These are phyloP conservation scores for Claviceps citrina DNA, from an alignment of 2,329 filamentous ascomycete genomes.

Conservation along the genomic window DNA sequence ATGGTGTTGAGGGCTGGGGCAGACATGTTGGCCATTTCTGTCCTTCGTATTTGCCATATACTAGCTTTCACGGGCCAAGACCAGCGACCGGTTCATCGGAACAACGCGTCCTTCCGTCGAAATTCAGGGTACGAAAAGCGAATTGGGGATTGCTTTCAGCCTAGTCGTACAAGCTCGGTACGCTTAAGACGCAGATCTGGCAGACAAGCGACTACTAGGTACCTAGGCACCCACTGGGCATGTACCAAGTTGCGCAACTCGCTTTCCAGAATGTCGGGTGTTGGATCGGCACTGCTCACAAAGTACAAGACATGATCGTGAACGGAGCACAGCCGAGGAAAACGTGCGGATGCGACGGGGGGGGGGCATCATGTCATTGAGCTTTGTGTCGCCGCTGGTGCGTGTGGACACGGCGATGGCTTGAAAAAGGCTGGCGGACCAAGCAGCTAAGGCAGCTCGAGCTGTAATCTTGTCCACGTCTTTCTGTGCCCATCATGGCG, in stretches of 20 bases:
- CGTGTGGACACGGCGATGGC: background rate
- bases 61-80: background rate
- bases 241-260: background rate
- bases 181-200: too few species aligned
- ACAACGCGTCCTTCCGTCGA: too few species aligned
- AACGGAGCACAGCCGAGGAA: background rate
- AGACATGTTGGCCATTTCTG: background rate
- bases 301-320: background rate
- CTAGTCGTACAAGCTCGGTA: too few species aligned
- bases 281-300: background rate
- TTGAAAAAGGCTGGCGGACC: background rate
- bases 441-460: background rate
- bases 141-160: too few species aligned
- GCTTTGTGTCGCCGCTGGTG: background rate
- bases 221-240: too few species aligned
- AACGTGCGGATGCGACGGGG: slow-evolving; percentile 2
- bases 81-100: too few species aligned
- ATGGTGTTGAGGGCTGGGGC: background rate
- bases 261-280: background rate
- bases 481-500: background rate
- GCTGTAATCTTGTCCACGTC: background rate
- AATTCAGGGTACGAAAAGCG: too few species aligned
- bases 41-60: background rate
- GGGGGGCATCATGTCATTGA: background rate
- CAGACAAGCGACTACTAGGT: too few species aligned